These are phyloP conservation scores for Sclerotinia nivalis DNA, from an alignment of 2,329 filamentous ascomycete species.

Conservation along the genomic window DNA sequence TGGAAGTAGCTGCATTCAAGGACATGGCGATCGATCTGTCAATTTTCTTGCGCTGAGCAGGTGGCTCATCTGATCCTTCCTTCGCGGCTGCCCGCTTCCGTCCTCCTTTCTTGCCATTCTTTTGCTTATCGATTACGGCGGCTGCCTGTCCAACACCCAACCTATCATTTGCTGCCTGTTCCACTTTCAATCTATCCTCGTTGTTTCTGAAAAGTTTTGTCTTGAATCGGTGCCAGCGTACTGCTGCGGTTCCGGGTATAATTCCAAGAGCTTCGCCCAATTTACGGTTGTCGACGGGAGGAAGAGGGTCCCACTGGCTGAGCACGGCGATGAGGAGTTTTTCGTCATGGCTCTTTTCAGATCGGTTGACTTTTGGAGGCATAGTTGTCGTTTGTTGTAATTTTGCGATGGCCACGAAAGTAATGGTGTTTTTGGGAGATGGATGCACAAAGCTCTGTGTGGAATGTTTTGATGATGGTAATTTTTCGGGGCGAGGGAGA, in stretches of 20 bases:
- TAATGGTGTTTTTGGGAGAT: background rate
- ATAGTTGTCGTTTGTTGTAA: background rate
- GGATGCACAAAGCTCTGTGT: too few relatives aligned
- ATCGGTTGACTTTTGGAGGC: background rate
- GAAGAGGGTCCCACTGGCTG: background rate
- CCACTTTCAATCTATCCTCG: background rate
- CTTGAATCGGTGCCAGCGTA: slow-evolving; percentile 5
- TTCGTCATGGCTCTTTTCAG: background rate
- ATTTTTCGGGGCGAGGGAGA: background rate
- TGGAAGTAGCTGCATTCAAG: slow-evolving; percentile 7
- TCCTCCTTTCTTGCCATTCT: background rate
- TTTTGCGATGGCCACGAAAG: too few relatives aligned
- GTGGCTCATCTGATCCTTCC: background rate
- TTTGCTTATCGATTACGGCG: background rate
- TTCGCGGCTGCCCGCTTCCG: background rate
- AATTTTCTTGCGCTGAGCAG: background rate
- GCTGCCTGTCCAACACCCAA: background rate
- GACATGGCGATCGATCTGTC: background rate
- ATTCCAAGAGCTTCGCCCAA: background rate
- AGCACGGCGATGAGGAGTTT: background rate
- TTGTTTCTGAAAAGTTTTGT: background rate
- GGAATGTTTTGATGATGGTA: background rate
- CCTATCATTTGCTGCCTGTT: background rate
- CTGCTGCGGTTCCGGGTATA: background rate
- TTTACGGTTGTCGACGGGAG: background rate